Percentiles rank a stretch among this genome's conserved stretches.
Conservation (phyloP, 331 rosid species). For the Erythrophleum ivorense region DNA sequence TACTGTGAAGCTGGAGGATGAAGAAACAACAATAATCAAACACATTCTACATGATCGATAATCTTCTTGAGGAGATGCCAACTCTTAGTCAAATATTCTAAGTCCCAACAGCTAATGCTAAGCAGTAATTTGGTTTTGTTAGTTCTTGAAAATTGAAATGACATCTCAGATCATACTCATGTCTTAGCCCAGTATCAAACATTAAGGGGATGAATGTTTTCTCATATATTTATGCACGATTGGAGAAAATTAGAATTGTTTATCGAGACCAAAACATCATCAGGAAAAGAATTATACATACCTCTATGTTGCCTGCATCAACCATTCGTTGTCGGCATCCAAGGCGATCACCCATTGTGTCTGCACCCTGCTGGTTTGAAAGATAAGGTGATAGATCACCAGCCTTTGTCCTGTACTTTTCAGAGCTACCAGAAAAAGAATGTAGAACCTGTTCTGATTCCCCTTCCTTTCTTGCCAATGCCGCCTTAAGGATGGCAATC, state of each 20-base stretch:
- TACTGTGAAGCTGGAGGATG: constrained; percentile 51
- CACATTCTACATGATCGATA: constrained; percentile 7
- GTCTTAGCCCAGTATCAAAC: constrained; percentile 11
- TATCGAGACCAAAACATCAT: background rate
- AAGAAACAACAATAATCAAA: constrained; percentile 33
- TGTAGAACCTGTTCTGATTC: constrained; percentile 48
- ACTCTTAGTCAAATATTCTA: constrained; percentile 8
- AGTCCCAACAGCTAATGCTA: constrained; percentile 7
- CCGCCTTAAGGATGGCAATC: constrained; percentile 86
- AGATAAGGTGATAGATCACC: constrained; percentile 63
- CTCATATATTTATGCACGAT: background rate
- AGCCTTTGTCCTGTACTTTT: constrained; percentile 60
- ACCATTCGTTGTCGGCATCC: constrained; percentile 62
- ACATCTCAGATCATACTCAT: constrained; percentile 19
- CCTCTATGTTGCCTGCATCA: constrained; percentile 77
- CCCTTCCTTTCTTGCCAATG: constrained; percentile 78
- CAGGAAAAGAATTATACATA: constrained; percentile 47
- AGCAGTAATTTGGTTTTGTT: constrained; percentile 18
- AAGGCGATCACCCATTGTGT: constrained; percentile 44
- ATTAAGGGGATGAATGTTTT: background rate
- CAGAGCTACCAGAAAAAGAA: constrained; percentile 63
- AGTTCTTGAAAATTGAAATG: background rate
- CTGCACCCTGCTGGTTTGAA: constrained; percentile 49
- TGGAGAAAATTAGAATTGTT: constrained; percentile 6
- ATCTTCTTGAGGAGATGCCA: background rate